Evolutionary conservation across 495 filamentous ascomycete species (phyloP).

Genomic region (Xeromyces bisporus): DNA sequence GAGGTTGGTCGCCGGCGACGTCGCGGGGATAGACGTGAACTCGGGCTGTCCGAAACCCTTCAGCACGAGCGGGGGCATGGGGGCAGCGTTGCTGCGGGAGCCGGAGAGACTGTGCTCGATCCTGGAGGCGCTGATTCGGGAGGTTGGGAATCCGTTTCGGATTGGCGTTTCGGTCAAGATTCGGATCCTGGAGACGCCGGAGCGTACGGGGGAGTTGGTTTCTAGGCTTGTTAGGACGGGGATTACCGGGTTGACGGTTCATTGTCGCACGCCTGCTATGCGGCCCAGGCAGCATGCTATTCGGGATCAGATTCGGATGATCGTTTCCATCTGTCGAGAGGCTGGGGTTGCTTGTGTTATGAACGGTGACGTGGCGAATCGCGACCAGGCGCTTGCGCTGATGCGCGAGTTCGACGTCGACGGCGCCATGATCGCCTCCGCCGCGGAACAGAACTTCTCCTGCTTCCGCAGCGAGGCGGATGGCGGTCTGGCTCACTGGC

Average conservation of each 20-base stretch:
- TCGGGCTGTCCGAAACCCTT: slow-evolving; percentile 96
- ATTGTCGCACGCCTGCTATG: slow-evolving; percentile 94
- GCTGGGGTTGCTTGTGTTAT: slow-evolving; percentile 79
- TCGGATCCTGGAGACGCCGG: slow-evolving; percentile 59
- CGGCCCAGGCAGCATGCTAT: slow-evolving; percentile 76
- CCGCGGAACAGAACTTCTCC: slow-evolving; percentile 76
- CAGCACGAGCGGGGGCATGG: slow-evolving; percentile 82
- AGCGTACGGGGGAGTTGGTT: slow-evolving; percentile 58
- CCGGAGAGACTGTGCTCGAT: slow-evolving; percentile 74
- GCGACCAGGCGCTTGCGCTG: slow-evolving; percentile 48
- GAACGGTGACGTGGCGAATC: slow-evolving; percentile 75
- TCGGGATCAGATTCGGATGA: slow-evolving; percentile 66
- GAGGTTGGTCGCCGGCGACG: slow-evolving; percentile 64
- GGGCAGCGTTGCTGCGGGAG: slow-evolving; percentile 67
- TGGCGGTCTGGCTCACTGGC: slow-evolving; percentile 53
- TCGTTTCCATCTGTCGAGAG: slow-evolving; percentile 57
- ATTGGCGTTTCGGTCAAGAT: slow-evolving; percentile 96
- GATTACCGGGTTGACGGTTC: slow-evolving; percentile 80
- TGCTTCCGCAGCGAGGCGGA: slow-evolving; percentile 52
- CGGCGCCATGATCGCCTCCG: slow-evolving; percentile 91
- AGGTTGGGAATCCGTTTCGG: slow-evolving; percentile 55
- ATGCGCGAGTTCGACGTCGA: slow-evolving; percentile 65
- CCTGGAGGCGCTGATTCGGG: slow-evolving; percentile 57
- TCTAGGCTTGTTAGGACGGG: slow-evolving; percentile 60
- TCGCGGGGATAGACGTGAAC: slow-evolving; percentile 91